phyloP scores from a whole-genome alignment of 345 rosid genomes.

The Balakata baccata region DNA sequence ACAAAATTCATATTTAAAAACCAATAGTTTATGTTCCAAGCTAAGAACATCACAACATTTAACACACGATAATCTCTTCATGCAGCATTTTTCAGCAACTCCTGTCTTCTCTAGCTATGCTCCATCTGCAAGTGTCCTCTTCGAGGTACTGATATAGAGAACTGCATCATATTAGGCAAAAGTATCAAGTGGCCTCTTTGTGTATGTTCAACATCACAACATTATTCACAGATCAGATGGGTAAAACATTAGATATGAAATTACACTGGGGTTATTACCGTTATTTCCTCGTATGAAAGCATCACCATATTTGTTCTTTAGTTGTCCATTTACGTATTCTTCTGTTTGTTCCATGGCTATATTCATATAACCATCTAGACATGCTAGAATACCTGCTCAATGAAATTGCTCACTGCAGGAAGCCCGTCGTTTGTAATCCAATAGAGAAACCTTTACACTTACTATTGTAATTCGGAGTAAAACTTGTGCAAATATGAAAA shows the following conservation, averaged over 20 bases:
- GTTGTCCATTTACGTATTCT: conserved; percentile 85
- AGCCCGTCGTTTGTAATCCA: not conserved
- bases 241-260: not conserved
- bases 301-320: conserved; percentile 84
- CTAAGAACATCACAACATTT: not conserved
- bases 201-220: not conserved
- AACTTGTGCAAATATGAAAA: not conserved
- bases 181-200: not conserved
- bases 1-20: not conserved
- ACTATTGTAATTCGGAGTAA: no score
- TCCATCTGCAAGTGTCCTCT: conserved; percentile 74
- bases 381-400: conserved; percentile 64
- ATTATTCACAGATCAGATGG: not conserved
- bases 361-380: conserved; percentile 92
- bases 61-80: no score
- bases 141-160: conserved; percentile 84
- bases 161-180: conserved; percentile 45
- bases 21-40: not conserved
- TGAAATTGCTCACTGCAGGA: not conserved
- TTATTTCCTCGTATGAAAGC: conserved; percentile 94
- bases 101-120: not conserved
- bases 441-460: not conserved
- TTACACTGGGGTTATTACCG: conserved; percentile 29
- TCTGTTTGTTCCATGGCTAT: conserved; percentile 96
- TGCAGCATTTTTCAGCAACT: not conserved